A percentile compares a stretch with the other conserved stretches of the same genome.
Evolutionary conservation across 768 basidiomycete genomes (phyloP).

Genomic region (Sporobolomyces phaffii): DNA sequence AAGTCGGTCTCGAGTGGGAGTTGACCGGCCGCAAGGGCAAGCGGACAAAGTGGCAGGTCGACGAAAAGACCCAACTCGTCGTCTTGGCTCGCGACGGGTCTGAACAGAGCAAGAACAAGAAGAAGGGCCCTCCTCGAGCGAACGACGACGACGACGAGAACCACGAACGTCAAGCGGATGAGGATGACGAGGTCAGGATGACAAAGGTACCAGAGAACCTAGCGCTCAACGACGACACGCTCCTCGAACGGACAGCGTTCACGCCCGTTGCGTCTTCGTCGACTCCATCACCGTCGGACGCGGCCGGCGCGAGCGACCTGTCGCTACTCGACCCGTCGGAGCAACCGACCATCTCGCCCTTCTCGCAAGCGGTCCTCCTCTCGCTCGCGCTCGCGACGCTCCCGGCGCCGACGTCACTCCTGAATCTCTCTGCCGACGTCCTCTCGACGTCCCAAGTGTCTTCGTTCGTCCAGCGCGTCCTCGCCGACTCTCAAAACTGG

Average conservation of each 20-base stretch:
- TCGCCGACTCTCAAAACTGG: constrained; percentile 89
- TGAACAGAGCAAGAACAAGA: constrained; percentile 40
- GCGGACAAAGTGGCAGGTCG: constrained; percentile 86
- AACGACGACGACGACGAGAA: constrained; percentile 23
- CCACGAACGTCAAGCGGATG: background rate
- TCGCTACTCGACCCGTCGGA: constrained; percentile 62
- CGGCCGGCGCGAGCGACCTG: background rate
- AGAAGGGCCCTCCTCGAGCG: constrained; percentile 7
- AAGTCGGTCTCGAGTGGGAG: constrained; percentile 76
- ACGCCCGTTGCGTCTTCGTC: constrained; percentile 53
- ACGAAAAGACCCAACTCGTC: constrained; percentile 79
- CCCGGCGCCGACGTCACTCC: constrained; percentile 54
- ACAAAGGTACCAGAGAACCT: constrained; percentile 65
- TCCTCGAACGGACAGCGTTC: constrained; percentile 88
- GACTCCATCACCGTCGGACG: constrained; percentile 42
- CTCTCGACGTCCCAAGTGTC: constrained; percentile 87
- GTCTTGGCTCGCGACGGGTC: constrained; percentile 79
- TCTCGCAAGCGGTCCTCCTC: constrained; percentile 89
- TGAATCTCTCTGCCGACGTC: constrained; percentile 82
- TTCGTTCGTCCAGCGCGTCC: constrained; percentile 82
- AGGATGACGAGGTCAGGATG: constrained; percentile 8
- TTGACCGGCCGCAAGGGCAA: constrained; percentile 88
- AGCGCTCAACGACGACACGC: constrained; percentile 85
- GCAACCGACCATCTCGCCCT: constrained; percentile 80
- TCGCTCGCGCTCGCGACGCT: constrained; percentile 64